Base-by-base conservation (phyloP, 148 eudicot genomes). In the Persicaria maculosa region DNA sequence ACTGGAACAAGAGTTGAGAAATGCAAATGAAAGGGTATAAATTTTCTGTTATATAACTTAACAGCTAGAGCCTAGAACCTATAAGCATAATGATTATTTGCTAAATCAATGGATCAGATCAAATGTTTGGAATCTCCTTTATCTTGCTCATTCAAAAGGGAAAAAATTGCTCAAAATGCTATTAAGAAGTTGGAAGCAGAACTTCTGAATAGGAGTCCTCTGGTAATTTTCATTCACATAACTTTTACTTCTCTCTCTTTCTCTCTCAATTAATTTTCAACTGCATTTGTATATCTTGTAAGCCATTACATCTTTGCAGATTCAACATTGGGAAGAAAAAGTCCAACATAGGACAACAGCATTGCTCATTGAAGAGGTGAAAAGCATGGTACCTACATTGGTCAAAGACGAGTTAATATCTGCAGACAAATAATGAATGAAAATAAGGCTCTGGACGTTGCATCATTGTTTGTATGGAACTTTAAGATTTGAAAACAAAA, bases 301-400 rank as follows among this genome's bases (percentile, higher is more conserved):
- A 17, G 57, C 50, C 62, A 47, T 48, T 48, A 8, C 52, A 48
- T 7, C 52, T 48, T 79, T 76, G 73, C 82, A 83, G 90, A 81
- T 78, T 83, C 81, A 77, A 48, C 86, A 83, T 70, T 77, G 75
- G 69, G 85, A 86, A 76, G 85, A 87, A 53, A 85, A 87, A 57
- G 74, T 53, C 20, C 79, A 76, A 53, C 61, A 45, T 59, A 72
- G 77, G 55, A 78, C 81, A 68, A 80, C 80, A 86, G 69, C 76
- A 75, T 71, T 85, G 50, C 82, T 69, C 57, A 69, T 78, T 44
- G 68, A 77, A 1, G 84, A 83, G 58, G 86, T 78, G 57, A 81
- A 80, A 59, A 75, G 78, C 40, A 81, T 73, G 77, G 59, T 77
- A 68, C 44, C 85, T 74, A 84, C 78, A 72, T 74, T 54, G 68